A percentile compares a stretch with the other conserved stretches of the same genome.
These are phyloP conservation scores for Fusarium sublunatum DNA, from an alignment of 2,329 filamentous ascomycete species.

Conservation along the genomic window DNA sequence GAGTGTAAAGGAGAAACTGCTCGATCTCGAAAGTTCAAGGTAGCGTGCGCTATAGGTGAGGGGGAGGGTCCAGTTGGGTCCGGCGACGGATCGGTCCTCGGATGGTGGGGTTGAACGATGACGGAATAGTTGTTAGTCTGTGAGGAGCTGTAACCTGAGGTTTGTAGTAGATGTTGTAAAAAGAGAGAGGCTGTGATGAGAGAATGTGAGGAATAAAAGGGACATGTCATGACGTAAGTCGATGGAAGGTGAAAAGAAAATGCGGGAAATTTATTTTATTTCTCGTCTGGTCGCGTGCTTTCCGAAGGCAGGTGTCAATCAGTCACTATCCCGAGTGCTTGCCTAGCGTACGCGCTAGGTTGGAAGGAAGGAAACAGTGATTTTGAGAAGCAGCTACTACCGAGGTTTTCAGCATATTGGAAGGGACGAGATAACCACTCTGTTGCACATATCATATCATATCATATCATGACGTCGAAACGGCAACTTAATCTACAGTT, in stretches of 20 bases:
- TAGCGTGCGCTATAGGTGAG: constrained; percentile 31
- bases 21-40: constrained; percentile 10
- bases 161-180: not conserved
- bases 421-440: too few species aligned
- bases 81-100: constrained; percentile 31
- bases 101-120: constrained; percentile 36
- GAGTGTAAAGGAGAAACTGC: not conserved
- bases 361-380: not conserved
- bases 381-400: not conserved
- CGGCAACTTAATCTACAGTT: too few species aligned
- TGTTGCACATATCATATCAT: too few species aligned
- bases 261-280: constrained; percentile 2
- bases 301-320: constrained; percentile 16
- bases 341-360: constrained; percentile 17
- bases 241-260: not conserved
- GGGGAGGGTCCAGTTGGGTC: constrained; percentile 33
- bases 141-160: not conserved
- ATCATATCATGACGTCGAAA: too few species aligned
- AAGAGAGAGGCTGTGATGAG: not conserved
- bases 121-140: constrained; percentile 33
- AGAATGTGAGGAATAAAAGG: not conserved
- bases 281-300: constrained; percentile 34
- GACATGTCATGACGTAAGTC: too few species aligned
- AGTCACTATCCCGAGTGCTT: constrained; percentile 17
- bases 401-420: too few species aligned